These are phyloP conservation scores for Mortierella sp. DNA, from an alignment of 371 early-diverging fungal genomes.

Conservation along the genomic window DNA sequence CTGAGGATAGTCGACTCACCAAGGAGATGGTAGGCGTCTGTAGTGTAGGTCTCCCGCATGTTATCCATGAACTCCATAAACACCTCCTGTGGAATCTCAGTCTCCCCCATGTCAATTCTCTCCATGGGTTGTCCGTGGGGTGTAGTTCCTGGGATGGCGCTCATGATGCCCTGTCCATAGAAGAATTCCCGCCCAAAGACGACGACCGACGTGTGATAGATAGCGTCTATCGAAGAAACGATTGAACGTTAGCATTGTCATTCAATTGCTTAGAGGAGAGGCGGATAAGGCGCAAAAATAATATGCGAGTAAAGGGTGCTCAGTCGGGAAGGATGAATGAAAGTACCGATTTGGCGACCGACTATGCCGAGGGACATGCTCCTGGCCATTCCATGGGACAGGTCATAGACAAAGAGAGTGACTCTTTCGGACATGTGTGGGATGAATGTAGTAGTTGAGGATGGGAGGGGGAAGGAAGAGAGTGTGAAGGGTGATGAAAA, in stretches of 20 bases:
- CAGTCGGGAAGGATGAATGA: too few species aligned
- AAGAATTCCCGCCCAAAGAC: conserved; percentile 89
- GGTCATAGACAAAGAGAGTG: conserved; percentile 83
- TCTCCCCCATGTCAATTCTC: conserved; percentile 84
- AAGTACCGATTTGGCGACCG: conserved; percentile 78
- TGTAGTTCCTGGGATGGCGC: conserved; percentile 72
- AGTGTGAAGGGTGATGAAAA: background rate
- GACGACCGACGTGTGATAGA: conserved; percentile 92
- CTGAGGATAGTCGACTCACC: conserved; percentile 55
- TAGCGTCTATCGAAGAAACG: conserved; percentile 20
- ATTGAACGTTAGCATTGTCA: background rate
- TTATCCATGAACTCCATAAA: conserved; percentile 84
- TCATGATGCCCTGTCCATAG: conserved; percentile 85
- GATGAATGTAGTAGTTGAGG: background rate
- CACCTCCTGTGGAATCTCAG: conserved; percentile 83
- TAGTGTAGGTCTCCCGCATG: conserved; percentile 73
- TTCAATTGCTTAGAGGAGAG: background rate
- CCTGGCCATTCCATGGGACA: conserved; percentile 81
- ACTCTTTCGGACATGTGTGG: conserved; percentile 58
- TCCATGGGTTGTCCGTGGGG: conserved; percentile 82
- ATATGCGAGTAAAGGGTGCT: background rate
- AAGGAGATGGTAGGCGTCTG: conserved; percentile 90
- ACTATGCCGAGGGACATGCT: conserved; percentile 73
- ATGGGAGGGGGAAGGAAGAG: background rate
- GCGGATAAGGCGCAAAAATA: background rate